phyloP scores from a whole-genome alignment of 768 basidiomycete species.

The Lyophyllum semitale region DNA sequence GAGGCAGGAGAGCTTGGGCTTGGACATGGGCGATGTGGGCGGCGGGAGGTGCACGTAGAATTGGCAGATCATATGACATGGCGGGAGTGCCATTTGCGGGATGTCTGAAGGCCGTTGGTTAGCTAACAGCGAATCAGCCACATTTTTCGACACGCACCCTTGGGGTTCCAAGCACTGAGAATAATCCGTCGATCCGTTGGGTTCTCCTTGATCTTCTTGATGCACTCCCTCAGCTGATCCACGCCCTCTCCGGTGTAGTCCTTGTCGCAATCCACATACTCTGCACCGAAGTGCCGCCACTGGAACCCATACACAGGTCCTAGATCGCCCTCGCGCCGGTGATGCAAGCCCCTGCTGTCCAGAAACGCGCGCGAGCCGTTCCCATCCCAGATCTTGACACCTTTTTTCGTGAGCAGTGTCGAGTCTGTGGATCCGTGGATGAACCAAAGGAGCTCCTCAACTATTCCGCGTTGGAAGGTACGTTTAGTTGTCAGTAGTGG shows the following conservation, averaged over 20 bases:
- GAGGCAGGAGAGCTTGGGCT: conserved; percentile 86
- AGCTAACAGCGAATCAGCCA: no score
- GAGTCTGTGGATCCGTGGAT: conserved; percentile 84
- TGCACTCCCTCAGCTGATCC: conserved; percentile 89
- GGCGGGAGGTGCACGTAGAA: conserved; percentile 94
- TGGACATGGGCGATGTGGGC: conserved; percentile 43
- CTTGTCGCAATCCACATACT: conserved; percentile 71
- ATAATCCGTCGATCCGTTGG: conserved; percentile 95
- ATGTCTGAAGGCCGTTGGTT: conserved; percentile 68
- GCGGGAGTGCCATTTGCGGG: conserved; percentile 92
- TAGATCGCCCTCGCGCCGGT: conserved; percentile 87
- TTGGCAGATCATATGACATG: conserved; percentile 98
- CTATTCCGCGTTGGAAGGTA: conserved; percentile 88
- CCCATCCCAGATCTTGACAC: conserved; percentile 97
- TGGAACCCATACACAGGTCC: conserved; percentile 98
- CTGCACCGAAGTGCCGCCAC: conserved; percentile 93
- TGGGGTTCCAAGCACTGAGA: conserved; percentile 96
- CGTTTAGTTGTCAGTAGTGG: conserved; percentile 97
- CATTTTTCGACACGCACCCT: no score
- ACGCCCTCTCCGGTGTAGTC: conserved; percentile 85
- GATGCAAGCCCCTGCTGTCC: conserved; percentile 76
- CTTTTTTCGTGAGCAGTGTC: conserved; percentile 70
- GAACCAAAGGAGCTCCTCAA: conserved; percentile 97
- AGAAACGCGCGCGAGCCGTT: conserved; percentile 90
- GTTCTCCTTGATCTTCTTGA: conserved; percentile 88